Percentiles rank a stretch among this genome's conserved stretches.
These are phyloP conservation scores for Fusarium goolgardi DNA, from an alignment of 2,329 filamentous ascomycete genomes.

Conservation along the genomic window DNA sequence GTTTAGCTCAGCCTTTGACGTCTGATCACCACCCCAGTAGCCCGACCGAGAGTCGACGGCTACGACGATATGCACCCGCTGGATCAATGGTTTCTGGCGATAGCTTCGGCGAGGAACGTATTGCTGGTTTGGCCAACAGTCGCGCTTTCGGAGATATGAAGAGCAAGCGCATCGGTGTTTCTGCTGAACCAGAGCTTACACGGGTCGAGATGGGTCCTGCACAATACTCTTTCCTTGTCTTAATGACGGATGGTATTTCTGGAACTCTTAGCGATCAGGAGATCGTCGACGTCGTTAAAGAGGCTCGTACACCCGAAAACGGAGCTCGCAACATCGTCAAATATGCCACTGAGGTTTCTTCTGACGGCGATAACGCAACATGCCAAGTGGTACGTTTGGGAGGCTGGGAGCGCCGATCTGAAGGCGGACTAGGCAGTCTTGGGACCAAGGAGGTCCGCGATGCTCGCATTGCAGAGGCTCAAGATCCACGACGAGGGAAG, in stretches of 20 bases:
- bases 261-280: conserved; percentile 91
- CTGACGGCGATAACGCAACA: conserved; percentile 74
- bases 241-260: conserved; percentile 89
- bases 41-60: conserved; percentile 82
- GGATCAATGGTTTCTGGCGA: conserved; percentile 85
- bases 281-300: conserved; percentile 95
- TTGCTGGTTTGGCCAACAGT: conserved; percentile 92
- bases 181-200: conserved; percentile 89
- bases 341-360: conserved; percentile 87
- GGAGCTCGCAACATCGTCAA: conserved; percentile 81
- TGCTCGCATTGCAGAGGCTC: conserved; percentile 81
- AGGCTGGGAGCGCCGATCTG: conserved; percentile 77
- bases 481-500: conserved; percentile 80
- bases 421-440: conserved; percentile 88
- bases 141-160: conserved; percentile 93
- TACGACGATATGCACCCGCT: conserved; percentile 83
- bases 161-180: conserved; percentile 92
- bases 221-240: conserved; percentile 88
- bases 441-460: conserved; percentile 93
- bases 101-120: conserved; percentile 96
- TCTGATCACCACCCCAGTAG: conserved; percentile 93
- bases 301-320: conserved; percentile 90
- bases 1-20: conserved; percentile 82
- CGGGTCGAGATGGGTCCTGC: conserved; percentile 83
- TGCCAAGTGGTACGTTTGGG: conserved; percentile 75